These are phyloP conservation scores for Dothistroma pini DNA, from an alignment of 2,329 filamentous ascomycete species.

Conservation along the genomic window DNA sequence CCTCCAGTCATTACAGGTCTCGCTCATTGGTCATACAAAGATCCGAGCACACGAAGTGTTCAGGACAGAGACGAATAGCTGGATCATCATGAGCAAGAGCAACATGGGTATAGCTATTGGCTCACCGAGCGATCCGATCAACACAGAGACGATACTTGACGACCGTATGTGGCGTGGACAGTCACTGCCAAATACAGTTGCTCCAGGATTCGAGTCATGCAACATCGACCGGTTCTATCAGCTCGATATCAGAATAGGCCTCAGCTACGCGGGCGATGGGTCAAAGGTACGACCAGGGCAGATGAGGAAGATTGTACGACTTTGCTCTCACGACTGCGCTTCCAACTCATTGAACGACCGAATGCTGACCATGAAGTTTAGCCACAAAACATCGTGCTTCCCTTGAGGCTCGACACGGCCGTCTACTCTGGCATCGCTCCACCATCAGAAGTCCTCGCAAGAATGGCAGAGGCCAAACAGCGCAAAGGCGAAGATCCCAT, in stretches of 20 bases:
- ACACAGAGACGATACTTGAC: slow-evolving; percentile 42
- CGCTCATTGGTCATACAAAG: slow-evolving; percentile 73
- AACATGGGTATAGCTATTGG: slow-evolving; percentile 70
- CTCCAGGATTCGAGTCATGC: slow-evolving; percentile 72
- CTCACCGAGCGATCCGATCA: slow-evolving; percentile 52
- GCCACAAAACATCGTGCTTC: slow-evolving; percentile 68
- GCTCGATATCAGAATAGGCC: slow-evolving; percentile 73
- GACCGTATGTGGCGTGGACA: slow-evolving; percentile 71
- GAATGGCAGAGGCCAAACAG: slow-evolving; percentile 45
- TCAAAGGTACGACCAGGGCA: slow-evolving; percentile 42
- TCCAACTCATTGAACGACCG: not conserved
- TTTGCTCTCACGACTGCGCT: slow-evolving; percentile 3
- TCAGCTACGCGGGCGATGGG: slow-evolving; percentile 64
- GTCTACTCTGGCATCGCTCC: slow-evolving; percentile 87
- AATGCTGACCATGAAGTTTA: slow-evolving; percentile 9
- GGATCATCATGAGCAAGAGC: slow-evolving; percentile 68
- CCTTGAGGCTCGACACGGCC: slow-evolving; percentile 72
- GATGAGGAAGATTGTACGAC: slow-evolving; percentile 23
- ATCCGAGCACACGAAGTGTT: slow-evolving; percentile 73
- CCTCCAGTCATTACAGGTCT: slow-evolving; percentile 74
- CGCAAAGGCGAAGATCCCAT: slow-evolving; percentile 23
- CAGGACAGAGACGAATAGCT: slow-evolving; percentile 67
- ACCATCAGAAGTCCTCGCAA: slow-evolving; percentile 69
- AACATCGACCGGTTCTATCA: slow-evolving; percentile 81
- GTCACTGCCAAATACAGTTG: slow-evolving; percentile 76